phyloP scores from a whole-genome alignment of 805 yeast species.

The Blastobotrys robertii region DNA sequence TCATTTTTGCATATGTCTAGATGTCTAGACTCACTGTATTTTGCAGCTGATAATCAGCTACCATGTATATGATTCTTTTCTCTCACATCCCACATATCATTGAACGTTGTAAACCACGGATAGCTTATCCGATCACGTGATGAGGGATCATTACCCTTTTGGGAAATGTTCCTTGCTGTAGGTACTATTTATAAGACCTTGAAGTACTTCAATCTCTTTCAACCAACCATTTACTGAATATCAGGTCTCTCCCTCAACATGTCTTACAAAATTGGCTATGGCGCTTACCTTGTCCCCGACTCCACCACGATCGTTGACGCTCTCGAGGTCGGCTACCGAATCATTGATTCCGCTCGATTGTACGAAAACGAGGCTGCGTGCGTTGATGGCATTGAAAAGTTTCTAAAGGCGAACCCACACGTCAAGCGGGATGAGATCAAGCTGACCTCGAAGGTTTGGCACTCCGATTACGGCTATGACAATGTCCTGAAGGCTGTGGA shows the following conservation, averaged over 20 bases:
- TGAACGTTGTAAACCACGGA: too few species aligned
- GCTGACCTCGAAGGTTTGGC: slow-evolving; percentile 67
- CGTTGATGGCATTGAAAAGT: slow-evolving; percentile 46
- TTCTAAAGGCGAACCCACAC: slow-evolving; percentile 41
- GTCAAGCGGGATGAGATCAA: slow-evolving; percentile 42
- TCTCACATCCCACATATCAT: too few species aligned
- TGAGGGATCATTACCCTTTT: too few species aligned
- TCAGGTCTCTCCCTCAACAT: slow-evolving; percentile 8
- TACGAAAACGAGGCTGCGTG: slow-evolving; percentile 57
- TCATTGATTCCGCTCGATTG: slow-evolving; percentile 57
- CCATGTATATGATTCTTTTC: too few species aligned
- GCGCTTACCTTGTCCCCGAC: slow-evolving; percentile 45
- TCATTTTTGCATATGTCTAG: too few species aligned
- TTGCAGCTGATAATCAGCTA: slow-evolving; percentile 34
- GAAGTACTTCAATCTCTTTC: too few species aligned
- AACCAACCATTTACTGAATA: too few species aligned
- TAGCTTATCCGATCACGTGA: slow-evolving; percentile 34
- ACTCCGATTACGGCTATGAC: slow-evolving; percentile 42
- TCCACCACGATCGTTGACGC: slow-evolving; percentile 45
- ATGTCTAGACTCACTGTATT: too few species aligned
- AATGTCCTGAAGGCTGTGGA: slow-evolving; percentile 37
- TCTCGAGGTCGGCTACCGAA: slow-evolving; percentile 56
- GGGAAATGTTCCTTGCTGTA: too few species aligned
- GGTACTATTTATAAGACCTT: too few species aligned
- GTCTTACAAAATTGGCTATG: slow-evolving; percentile 9